Conservation (phyloP, 164 flowering plant species). For the Sedum album region DNA sequence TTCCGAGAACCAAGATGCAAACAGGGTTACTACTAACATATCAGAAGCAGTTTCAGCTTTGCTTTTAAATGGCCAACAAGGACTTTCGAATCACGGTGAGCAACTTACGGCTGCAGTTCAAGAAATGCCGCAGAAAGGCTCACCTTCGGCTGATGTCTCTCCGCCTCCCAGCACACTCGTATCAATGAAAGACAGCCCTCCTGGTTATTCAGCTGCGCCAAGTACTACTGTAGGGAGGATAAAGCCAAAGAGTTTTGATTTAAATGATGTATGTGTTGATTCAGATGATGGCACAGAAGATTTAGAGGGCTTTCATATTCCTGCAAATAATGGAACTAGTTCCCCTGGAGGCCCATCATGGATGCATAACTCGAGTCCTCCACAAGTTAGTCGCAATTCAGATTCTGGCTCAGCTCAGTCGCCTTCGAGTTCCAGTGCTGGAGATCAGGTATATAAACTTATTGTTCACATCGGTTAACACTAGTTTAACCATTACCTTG, state of each 20-base stretch:
- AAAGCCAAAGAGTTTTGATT: conserved; percentile 50
- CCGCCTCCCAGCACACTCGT: conserved; percentile 12
- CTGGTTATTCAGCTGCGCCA: conserved; percentile 14
- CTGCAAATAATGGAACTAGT: conserved; percentile 21
- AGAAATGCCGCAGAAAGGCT: conserved; percentile 17
- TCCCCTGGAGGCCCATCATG: conserved; percentile 35
- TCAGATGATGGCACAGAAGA: conserved; percentile 47
- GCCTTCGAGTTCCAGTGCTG: conserved; percentile 85
- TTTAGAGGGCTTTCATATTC: conserved; percentile 28
- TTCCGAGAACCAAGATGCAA: conserved; percentile 24
- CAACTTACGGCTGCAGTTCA: conserved; percentile 10
- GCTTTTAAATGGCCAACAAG: conserved; percentile 22
- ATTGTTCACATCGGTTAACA: neutral
- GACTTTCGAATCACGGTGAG: conserved; percentile 7
- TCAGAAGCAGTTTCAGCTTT: conserved; percentile 22
- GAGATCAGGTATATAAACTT: conserved; percentile 49
- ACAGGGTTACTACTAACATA: conserved; percentile 31
- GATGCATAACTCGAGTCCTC: conserved; percentile 58
- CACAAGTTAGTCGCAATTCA: conserved; percentile 80
- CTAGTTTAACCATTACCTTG: neutral
- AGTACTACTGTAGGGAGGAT: conserved; percentile 13
- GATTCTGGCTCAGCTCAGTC: conserved; percentile 75
- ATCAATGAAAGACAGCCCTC: conserved; percentile 14
- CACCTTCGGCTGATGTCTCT: conserved; percentile 15
- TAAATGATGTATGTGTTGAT: conserved; percentile 61